These are phyloP conservation scores for Hyphodiscus hymeniophilus DNA, from an alignment of 495 filamentous ascomycete genomes.

Conservation along the genomic window DNA sequence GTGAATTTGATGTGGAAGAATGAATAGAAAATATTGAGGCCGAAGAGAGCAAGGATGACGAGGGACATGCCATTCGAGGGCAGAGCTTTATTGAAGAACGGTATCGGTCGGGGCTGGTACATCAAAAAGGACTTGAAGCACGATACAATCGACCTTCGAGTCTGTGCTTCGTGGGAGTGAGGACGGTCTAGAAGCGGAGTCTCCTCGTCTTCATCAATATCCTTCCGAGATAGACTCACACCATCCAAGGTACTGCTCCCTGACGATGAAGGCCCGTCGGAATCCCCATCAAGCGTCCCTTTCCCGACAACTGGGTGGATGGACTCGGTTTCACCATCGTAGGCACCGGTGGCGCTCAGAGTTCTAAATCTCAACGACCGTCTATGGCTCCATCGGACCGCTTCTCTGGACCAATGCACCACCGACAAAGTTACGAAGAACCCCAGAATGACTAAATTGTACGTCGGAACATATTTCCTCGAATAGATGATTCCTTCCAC, in stretches of 20 bases:
- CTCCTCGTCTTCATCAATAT: slow-evolving; percentile 8
- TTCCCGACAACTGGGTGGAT: neutral
- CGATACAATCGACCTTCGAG: slow-evolving; percentile 1
- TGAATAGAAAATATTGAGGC: slow-evolving; percentile 47
- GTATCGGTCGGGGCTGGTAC: slow-evolving; percentile 47
- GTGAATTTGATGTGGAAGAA: slow-evolving; percentile 39
- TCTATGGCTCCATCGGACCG: slow-evolving; percentile 7
- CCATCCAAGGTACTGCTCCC: slow-evolving; percentile 13
- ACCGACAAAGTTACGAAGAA: slow-evolving; percentile 7
- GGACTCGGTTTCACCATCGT: neutral
- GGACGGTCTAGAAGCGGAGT: slow-evolving; percentile 11
- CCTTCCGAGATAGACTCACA: slow-evolving; percentile 2
- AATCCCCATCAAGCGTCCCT: neutral
- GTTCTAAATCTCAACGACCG: neutral
- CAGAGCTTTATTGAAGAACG: slow-evolving; percentile 42
- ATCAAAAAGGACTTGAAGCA: slow-evolving; percentile 13
- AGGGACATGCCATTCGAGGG: slow-evolving; percentile 46
- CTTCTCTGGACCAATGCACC: slow-evolving; percentile 11
- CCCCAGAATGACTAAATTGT: slow-evolving; percentile 14
- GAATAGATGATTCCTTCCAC: slow-evolving; percentile 13
- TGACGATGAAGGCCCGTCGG: slow-evolving; percentile 11
- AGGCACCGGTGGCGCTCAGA: neutral
- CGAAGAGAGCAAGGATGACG: slow-evolving; percentile 38
- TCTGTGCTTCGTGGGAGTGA: neutral
- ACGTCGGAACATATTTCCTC: slow-evolving; percentile 16